Base-by-base conservation (phyloP, 108 stramenopile species). In the Cyclotella choctawhatcheeana region DNA sequence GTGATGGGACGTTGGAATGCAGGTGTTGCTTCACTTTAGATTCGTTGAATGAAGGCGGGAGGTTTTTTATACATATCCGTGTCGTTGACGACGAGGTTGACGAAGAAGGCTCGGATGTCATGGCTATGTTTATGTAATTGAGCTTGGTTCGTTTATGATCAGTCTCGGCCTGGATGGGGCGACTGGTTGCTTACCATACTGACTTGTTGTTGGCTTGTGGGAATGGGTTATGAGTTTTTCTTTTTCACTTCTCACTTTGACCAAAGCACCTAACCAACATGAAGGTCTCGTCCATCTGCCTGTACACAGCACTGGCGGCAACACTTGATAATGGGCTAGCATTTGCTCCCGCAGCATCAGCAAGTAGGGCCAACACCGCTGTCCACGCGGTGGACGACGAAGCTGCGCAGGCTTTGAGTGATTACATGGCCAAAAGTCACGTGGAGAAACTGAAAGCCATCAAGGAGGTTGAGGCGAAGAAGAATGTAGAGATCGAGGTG, bases 11-110 rank as follows among this genome's bases (percentile, higher is more conserved):
- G 77, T 26, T 69, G 30, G 74, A 29, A 35, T 71, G 68, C 26
- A 92, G 53, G 43, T 86, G 83, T 17, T 69, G 71, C 65, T 82
- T 78, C 56, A 93, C 69, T 67, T 88, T 88, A 24, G 69, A 59
- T 58, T 87, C 88, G 14, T 75, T 74, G 21, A 89, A 83, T 21
- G 81, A 83, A 20, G 86, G 87, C 33, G 91, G 91, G 12, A 95
- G 65, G 70, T 95, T 92, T 76, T 95, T 95, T 54, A 95, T 79
- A 63, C 94, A 95, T 21, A 91, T 73, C 16, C 94, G 83, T 18
- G 91, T 95, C 33, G 73, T 75, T 17, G 73, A 30, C 44, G 47
- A 53, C 17, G 76, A 32, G 6, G 67, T 5, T 37, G 71, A 4
- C 0, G 51, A 63, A 44, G 59, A 24, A 30, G 35, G 44, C 29